phyloP scores from a whole-genome alignment of 2,329 filamentous ascomycete genomes.

The Elsinoe necatrix region DNA sequence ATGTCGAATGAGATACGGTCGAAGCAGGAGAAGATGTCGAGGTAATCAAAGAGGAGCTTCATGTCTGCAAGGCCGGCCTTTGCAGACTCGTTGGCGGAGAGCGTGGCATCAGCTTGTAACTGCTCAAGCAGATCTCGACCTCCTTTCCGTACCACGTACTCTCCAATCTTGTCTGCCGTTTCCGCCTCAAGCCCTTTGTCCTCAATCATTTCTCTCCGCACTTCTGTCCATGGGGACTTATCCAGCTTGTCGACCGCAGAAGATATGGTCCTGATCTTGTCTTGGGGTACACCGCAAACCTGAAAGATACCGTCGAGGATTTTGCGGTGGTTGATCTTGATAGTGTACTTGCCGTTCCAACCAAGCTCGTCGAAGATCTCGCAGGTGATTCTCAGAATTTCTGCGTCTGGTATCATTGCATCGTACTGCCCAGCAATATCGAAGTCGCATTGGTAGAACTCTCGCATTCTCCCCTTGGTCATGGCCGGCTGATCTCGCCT shows the following conservation, averaged over 20 bases:
- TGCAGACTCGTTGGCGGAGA: conserved; percentile 64
- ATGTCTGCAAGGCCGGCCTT: conserved; percentile 76
- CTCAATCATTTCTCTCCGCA: conserved; percentile 85
- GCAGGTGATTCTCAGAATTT: conserved; percentile 73
- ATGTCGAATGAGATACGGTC: conserved; percentile 80
- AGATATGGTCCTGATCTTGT: conserved; percentile 82
- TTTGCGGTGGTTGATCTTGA: conserved; percentile 93
- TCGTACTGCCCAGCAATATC: conserved; percentile 87
- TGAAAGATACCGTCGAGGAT: conserved; percentile 88
- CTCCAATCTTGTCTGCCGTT: conserved; percentile 79
- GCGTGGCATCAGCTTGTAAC: conserved; percentile 57
- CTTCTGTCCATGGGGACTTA: conserved; percentile 79
- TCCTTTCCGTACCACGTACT: conserved; percentile 72
- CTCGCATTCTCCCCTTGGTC: conserved; percentile 84
- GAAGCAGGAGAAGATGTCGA: conserved; percentile 65
- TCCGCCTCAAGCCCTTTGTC: conserved; percentile 72
- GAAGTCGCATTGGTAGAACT: conserved; percentile 97
- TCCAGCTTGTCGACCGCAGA: conserved; percentile 94
- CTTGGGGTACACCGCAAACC: conserved; percentile 76
- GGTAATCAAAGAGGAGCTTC: conserved; percentile 69
- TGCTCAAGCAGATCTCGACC: conserved; percentile 63
- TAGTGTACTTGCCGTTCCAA: conserved; percentile 66
- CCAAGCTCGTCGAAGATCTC: conserved; percentile 78
- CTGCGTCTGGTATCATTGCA: conserved; percentile 84
- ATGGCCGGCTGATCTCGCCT: conserved; percentile 74